Percentiles rank a stretch among this genome's conserved stretches.
Conservation (phyloP, 2,329 filamentous ascomycete genomes). For the Cladosporium cucumerinum region DNA sequence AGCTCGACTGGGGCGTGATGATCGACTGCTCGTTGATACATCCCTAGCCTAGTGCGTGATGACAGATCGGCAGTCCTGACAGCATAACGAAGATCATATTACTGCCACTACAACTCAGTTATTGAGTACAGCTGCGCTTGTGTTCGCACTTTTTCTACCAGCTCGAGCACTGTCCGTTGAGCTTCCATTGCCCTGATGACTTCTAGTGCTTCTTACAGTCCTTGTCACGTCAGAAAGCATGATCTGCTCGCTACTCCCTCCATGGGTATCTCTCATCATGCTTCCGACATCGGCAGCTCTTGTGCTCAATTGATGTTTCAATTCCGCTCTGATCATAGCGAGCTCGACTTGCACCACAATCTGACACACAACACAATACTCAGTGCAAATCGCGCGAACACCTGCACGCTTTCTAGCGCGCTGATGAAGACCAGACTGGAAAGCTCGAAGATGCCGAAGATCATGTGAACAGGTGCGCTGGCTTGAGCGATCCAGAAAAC, state of each 20-base stretch:
- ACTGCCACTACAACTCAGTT: neutral
- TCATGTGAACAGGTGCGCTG: neutral
- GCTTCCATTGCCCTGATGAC: neutral
- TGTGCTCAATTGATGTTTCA: neutral
- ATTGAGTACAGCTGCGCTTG: neutral
- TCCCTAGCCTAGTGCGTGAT: neutral
- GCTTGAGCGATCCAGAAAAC: conserved; percentile 3
- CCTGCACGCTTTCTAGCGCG: neutral
- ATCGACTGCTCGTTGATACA: neutral
- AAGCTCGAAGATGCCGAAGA: conserved; percentile 5
- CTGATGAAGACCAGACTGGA: conserved; percentile 10
- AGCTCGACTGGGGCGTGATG: neutral
- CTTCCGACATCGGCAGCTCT: neutral
- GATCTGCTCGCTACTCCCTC: neutral
- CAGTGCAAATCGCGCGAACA: neutral
- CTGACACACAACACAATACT: conserved; percentile 4
- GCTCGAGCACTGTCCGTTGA: neutral
- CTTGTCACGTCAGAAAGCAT: neutral
- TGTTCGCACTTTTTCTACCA: neutral
- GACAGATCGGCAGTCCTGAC: neutral
- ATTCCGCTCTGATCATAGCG: neutral
- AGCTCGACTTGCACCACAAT: conserved; percentile 1
- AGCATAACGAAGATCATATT: neutral
- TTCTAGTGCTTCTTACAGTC: neutral
- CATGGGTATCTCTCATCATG: neutral